Evolutionary conservation across 2,329 filamentous ascomycete species (phyloP).

Genomic region (Pestalotiopsis sp.): DNA sequence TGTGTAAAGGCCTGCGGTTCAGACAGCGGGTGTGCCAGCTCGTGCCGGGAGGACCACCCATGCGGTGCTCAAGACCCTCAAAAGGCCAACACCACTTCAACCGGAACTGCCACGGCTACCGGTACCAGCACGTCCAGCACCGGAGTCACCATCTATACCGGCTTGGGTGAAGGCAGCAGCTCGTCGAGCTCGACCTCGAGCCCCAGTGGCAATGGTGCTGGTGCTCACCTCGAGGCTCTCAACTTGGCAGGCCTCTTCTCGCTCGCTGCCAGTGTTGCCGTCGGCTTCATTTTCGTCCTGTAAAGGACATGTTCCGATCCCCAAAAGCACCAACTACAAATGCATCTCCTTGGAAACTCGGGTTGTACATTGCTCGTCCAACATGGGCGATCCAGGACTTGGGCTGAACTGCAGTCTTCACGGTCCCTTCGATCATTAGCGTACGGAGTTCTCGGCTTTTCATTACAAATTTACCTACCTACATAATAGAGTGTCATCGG

Average conservation of each 20-base stretch:
- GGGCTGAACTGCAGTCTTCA: not conserved
- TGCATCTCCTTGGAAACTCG: not conserved
- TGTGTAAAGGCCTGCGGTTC: constrained; percentile 62
- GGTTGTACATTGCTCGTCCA: not conserved
- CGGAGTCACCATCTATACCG: constrained; percentile 20
- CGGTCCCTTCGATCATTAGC: constrained; percentile 4
- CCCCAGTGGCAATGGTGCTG: constrained; percentile 17
- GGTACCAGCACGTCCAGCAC: constrained; percentile 37
- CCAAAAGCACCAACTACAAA: not conserved
- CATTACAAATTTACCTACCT: not conserved
- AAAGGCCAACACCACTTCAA: constrained; percentile 57
- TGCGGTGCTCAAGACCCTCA: constrained; percentile 72
- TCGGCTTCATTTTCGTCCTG: constrained; percentile 5
- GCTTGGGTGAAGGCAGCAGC: constrained; percentile 16
- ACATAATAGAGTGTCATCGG: constrained; percentile 1
- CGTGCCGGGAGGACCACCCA: constrained; percentile 68
- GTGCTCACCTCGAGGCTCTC: constrained; percentile 29
- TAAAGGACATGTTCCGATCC: not conserved
- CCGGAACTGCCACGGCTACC: constrained; percentile 40
- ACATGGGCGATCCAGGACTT: not conserved
- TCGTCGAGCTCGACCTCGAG: constrained; percentile 11
- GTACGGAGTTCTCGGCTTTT: constrained; percentile 1
- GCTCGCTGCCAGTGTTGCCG: not conserved
- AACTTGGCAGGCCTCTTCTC: constrained; percentile 31
- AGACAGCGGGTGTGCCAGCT: constrained; percentile 59